Percentiles rank a stretch among this genome's conserved stretches.
Evolutionary conservation across 164 flowering plant species (phyloP).

Genomic region (Chimonanthus praecox): DNA sequence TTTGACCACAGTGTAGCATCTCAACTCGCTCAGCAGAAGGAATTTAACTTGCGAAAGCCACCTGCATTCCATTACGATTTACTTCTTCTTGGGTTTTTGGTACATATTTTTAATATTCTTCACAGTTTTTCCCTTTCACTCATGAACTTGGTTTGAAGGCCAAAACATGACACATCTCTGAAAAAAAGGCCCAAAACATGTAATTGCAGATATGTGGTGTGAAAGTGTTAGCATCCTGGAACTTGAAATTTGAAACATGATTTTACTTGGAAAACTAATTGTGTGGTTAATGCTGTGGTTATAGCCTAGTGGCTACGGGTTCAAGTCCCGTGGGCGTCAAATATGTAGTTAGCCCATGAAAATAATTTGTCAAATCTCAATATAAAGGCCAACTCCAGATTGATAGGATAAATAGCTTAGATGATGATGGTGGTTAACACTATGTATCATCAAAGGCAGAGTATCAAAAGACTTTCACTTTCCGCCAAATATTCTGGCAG

Average conservation of each 20-base stretch:
- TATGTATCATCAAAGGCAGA: neutral
- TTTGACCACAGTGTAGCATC: conserved; percentile 99
- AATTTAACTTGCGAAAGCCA: conserved; percentile 93
- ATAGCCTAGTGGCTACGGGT: no score
- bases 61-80: conserved; percentile 92
- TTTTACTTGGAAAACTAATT: neutral
- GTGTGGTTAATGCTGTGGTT: neutral
- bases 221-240: neutral
- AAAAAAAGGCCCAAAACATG: neutral
- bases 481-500: neutral
- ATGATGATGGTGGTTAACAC: neutral
- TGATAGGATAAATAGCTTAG: neutral
- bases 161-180: neutral
- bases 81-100: conserved; percentile 91
- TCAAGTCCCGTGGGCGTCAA: no score
- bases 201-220: neutral
- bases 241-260: neutral
- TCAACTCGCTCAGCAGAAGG: conserved; percentile 97
- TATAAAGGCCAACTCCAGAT: no score
- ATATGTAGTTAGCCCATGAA: no score
- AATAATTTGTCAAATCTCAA: no score
- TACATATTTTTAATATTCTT: conserved; percentile 18
- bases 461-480: neutral
- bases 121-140: neutral
- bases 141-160: neutral